A percentile compares a stretch with the other conserved stretches of the same genome.
These are phyloP conservation scores for Peziza echinospora DNA, from an alignment of 495 filamentous ascomycete species.

Conservation along the genomic window DNA sequence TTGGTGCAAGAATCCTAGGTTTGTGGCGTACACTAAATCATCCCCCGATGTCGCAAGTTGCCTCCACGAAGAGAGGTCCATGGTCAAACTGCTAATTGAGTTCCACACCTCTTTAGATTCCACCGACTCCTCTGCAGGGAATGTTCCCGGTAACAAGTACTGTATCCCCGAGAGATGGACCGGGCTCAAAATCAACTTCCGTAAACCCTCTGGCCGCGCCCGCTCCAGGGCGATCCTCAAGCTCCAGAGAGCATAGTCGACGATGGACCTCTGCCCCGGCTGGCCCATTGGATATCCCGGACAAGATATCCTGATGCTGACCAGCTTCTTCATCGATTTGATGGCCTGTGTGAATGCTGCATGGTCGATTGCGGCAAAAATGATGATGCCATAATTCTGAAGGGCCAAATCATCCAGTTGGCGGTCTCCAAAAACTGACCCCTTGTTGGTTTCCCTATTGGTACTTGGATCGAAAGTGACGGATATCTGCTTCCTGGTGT, in stretches of 20 bases:
- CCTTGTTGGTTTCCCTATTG: not conserved
- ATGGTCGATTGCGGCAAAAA: not conserved
- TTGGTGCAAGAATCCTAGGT: not conserved
- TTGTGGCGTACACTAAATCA: not conserved
- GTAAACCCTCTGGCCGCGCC: not conserved
- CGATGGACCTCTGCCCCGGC: not conserved
- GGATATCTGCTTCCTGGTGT: not conserved
- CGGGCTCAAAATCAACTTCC: not conserved
- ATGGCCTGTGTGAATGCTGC: not conserved
- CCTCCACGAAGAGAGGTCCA: not conserved
- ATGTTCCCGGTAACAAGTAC: not conserved
- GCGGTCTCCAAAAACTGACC: not conserved
- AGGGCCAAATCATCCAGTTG: not conserved
- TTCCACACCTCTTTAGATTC: not conserved
- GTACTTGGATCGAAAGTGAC: not conserved
- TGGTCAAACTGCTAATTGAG: not conserved
- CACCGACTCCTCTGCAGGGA: not conserved
- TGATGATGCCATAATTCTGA: not conserved
- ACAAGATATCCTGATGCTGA: not conserved
- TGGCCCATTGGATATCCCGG: not conserved
- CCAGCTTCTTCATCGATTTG: not conserved
- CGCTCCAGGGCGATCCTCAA: not conserved
- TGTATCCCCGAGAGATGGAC: not conserved
- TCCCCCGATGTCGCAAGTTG: not conserved
- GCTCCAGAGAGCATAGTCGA: not conserved